A percentile compares a stretch with the other conserved stretches of the same genome.
phyloP scores from a whole-genome alignment of 768 basidiomycete genomes.

The Suillus hirtellus region DNA sequence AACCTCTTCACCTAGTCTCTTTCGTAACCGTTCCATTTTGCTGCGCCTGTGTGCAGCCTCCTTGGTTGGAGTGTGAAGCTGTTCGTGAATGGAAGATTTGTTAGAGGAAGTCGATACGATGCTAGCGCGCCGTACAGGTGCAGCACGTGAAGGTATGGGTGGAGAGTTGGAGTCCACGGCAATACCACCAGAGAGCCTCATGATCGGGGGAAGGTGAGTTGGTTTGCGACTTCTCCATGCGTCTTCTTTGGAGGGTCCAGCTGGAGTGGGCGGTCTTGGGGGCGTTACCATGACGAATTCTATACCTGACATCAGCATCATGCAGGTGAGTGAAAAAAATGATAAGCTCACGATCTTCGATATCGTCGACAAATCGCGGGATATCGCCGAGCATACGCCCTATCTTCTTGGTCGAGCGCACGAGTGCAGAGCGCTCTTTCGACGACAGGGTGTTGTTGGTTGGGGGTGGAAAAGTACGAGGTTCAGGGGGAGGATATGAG shows the following conservation, averaged over 20 bases:
- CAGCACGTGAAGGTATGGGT: slow-evolving; percentile 10
- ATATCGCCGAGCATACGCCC: slow-evolving; percentile 57
- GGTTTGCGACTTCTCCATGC: slow-evolving; percentile 30
- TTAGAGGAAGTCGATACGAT: slow-evolving; percentile 23
- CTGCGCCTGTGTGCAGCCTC: slow-evolving; percentile 43
- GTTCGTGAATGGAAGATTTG: slow-evolving; percentile 28
- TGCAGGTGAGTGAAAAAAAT: background rate
- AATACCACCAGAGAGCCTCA: slow-evolving; percentile 18
- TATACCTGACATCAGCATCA: background rate
- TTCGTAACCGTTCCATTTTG: slow-evolving; percentile 66
- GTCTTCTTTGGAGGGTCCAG: slow-evolving; percentile 14
- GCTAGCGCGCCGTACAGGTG: slow-evolving; percentile 20
- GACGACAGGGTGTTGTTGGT: slow-evolving; percentile 56
- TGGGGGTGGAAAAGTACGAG: slow-evolving; percentile 51
- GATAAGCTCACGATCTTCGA: slow-evolving; percentile 7
- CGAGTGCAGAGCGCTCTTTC: slow-evolving; percentile 53
- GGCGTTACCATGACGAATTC: slow-evolving; percentile 7
- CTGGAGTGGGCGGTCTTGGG: slow-evolving; percentile 6
- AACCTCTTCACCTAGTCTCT: slow-evolving; percentile 62
- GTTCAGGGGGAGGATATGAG: slow-evolving; percentile 17
- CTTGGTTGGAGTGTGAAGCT: slow-evolving; percentile 31
- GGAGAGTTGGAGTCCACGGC: slow-evolving; percentile 12
- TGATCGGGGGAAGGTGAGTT: slow-evolving; percentile 27
- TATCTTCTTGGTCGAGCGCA: slow-evolving; percentile 61
- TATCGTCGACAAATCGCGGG: slow-evolving; percentile 53